Base-by-base conservation (phyloP, 2,329 filamentous ascomycete genomes). In the Fusarium longipes region DNA sequence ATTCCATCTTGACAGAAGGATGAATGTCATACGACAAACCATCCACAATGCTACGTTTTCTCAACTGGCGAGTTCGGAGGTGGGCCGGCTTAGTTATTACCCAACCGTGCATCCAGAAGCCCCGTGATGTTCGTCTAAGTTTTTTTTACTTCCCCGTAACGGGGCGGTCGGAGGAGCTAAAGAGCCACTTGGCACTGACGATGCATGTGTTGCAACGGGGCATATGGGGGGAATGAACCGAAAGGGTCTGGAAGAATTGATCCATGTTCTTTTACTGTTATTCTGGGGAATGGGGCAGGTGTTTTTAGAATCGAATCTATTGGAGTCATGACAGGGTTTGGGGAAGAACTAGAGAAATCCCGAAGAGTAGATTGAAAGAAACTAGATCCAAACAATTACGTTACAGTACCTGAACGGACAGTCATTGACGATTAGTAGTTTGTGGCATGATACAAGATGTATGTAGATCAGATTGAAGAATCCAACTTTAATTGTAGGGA, bases 391-490 rank as follows among this genome's bases (percentile, higher is more conserved):
- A 57, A 43, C 30, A 32, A 18, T 18, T 29, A 35, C 20, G 18
- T 30, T 44, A 22, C 29, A 22, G 36, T 36, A 49, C 45, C 32
- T 49, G 22, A 49, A 36, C 7, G 14, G 45, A 20, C 17, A 25
- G 22, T 25, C 17, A 27, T 12, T 27, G 33, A 14, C 25, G 45
- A 38, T 27, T n/a, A n/a, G n/a, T n/a, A n/a, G 14, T 49, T 49
- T 33, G 9, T 49, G 22, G 45, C 36, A 61, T 40, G 33, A 65
- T 58, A 70, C 67, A 53, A 70, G 69, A 71, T 67, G 45, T 66
- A 71, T 67, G 45, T 66, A 53, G 60, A 71, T 71, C 69, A 62
- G 64, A 71, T 70, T 49, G 47, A 63, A 63, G 32, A 36, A 63
- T 35, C 22, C 38, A 67, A 27, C 22, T n/a, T n/a, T 39, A n/a